Conservation (phyloP, 768 basidiomycete genomes). For the Lactifluus pinguis region DNA sequence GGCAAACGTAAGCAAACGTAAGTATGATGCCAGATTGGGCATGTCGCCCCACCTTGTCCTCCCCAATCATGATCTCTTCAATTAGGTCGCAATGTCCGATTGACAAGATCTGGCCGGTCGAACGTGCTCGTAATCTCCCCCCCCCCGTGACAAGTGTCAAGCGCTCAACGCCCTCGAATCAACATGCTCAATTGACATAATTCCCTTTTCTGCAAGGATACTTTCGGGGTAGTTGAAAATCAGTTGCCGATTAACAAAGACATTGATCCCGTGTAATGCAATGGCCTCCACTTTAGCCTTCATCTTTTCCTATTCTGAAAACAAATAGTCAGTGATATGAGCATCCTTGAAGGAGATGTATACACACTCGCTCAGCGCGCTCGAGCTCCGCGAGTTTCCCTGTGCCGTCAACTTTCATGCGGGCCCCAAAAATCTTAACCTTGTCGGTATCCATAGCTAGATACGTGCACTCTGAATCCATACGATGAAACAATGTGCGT, state of each 20-base stretch:
- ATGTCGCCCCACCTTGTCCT: conserved; percentile 71
- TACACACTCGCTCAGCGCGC: conserved; percentile 76
- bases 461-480: background rate
- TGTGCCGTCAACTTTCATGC: conserved; percentile 91
- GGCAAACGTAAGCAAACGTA: too few relatives aligned
- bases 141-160: conserved; percentile 94
- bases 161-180: conserved; percentile 97
- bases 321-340: background rate
- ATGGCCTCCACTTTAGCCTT: conserved; percentile 95
- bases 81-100: conserved; percentile 91
- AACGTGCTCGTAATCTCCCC: conserved; percentile 97
- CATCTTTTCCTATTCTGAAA: conserved; percentile 85
- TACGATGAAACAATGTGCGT: background rate
- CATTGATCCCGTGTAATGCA: conserved; percentile 89
- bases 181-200: conserved; percentile 95
- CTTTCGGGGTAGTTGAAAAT: conserved; percentile 99
- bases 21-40: too few relatives aligned
- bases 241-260: conserved; percentile 95
- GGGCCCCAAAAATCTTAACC: conserved; percentile 97
- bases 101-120: conserved; percentile 80
- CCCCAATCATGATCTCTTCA: conserved; percentile 98
- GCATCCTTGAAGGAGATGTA: background rate
- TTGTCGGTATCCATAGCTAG: conserved; percentile 99
- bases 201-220: conserved; percentile 87
- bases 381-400: conserved; percentile 97